phyloP scores from a whole-genome alignment of 768 basidiomycete genomes.

The Russula earlei region DNA sequence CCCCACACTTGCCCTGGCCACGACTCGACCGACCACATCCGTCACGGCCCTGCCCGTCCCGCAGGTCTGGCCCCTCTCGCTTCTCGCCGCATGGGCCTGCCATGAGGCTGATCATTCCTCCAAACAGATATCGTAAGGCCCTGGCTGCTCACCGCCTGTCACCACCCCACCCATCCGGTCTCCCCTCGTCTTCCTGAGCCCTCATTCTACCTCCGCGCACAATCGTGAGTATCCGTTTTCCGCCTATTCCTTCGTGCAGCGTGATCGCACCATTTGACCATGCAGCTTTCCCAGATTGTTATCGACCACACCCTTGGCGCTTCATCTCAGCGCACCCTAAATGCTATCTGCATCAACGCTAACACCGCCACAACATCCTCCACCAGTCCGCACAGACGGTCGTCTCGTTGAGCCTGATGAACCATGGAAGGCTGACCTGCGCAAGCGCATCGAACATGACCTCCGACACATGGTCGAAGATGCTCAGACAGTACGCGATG shows the following conservation, averaged over 20 bases:
- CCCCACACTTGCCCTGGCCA: neutral
- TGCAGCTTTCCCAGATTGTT: neutral
- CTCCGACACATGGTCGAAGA: slow-evolving; percentile 14
- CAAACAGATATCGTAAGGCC: slow-evolving; percentile 12
- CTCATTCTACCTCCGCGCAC: slow-evolving; percentile 2
- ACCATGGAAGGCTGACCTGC: slow-evolving; percentile 15
- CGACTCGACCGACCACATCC: neutral
- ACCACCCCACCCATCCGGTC: slow-evolving; percentile 8
- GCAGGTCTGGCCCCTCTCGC: slow-evolving; percentile 16
- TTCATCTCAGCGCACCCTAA: slow-evolving; percentile 14
- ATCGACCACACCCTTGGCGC: slow-evolving; percentile 11
- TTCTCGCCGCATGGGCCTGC: slow-evolving; percentile 19
- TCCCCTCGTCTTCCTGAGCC: slow-evolving; percentile 6
- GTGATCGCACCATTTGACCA: neutral
- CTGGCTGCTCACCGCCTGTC: slow-evolving; percentile 7
- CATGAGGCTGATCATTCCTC: slow-evolving; percentile 19
- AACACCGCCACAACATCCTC: slow-evolving; percentile 14
- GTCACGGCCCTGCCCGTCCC: slow-evolving; percentile 5
- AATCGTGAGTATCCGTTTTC: slow-evolving; percentile 1
- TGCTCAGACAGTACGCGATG: slow-evolving; percentile 11
- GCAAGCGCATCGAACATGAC: slow-evolving; percentile 13
- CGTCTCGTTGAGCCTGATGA: slow-evolving; percentile 15
- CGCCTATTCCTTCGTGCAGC: neutral
- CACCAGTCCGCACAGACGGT: slow-evolving; percentile 10
- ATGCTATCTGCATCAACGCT: slow-evolving; percentile 12